These are phyloP conservation scores for Fistulinella cinereoalba DNA, from an alignment of 1,284 basidiomycete species.

Conservation along the genomic window DNA sequence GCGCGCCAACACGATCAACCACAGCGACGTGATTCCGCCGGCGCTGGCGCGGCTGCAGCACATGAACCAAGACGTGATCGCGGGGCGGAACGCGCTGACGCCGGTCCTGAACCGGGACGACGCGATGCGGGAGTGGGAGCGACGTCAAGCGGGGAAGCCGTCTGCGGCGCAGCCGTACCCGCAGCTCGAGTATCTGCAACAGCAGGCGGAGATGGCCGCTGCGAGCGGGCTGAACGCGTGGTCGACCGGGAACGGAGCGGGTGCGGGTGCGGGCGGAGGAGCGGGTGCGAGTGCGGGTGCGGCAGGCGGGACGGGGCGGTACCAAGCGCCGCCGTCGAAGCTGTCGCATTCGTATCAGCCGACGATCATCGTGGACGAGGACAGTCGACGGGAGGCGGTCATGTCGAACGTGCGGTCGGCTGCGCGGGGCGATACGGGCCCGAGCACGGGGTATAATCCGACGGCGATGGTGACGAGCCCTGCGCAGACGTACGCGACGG, in stretches of 20 bases:
- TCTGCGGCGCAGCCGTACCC: constrained; percentile 72
- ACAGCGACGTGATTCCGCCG: constrained; percentile 84
- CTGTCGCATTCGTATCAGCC: constrained; percentile 63
- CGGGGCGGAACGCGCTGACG: constrained; percentile 77
- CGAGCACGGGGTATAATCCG: constrained; percentile 43
- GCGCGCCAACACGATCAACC: constrained; percentile 86
- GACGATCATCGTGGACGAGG: constrained; percentile 57
- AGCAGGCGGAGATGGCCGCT: constrained; percentile 84
- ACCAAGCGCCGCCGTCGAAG: constrained; percentile 58
- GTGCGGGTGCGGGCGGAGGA: background rate
- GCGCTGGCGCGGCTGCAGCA: constrained; percentile 85
- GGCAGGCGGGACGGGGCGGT: constrained; percentile 20
- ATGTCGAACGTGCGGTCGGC: constrained; percentile 72
- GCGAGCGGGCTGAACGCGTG: constrained; percentile 56
- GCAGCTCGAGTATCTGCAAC: constrained; percentile 85
- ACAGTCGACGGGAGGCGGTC: constrained; percentile 64
- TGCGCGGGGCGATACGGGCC: constrained; percentile 49
- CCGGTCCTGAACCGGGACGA: constrained; percentile 90
- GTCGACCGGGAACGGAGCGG: constrained; percentile 20
- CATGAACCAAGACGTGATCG: constrained; percentile 84
- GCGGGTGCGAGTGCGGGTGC: constrained; percentile 1
- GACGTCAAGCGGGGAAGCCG: constrained; percentile 69
- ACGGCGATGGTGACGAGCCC: constrained; percentile 64
- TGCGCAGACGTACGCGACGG: constrained; percentile 62
- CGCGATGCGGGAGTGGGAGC: constrained; percentile 87